Percentiles rank a stretch among this genome's conserved stretches.
Evolutionary conservation across 208 protist species (phyloP).

Genomic region (Trypanosoma theileri): DNA sequence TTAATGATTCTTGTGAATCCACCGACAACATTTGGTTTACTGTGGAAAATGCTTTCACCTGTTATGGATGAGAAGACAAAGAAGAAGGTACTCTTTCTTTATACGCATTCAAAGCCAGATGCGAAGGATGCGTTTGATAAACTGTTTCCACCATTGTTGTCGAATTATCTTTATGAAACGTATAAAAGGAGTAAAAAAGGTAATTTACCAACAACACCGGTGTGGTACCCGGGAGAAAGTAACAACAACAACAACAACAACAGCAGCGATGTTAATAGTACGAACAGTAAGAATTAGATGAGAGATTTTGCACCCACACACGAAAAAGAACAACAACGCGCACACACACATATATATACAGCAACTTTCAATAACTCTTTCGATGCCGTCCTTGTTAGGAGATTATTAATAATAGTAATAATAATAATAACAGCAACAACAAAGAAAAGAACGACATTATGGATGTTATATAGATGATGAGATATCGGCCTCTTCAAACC

Average conservation of each 20-base stretch:
- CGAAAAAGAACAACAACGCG: too few relatives aligned
- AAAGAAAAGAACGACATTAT: not conserved
- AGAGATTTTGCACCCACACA: too few relatives aligned
- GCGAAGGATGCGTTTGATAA: constrained; percentile 58
- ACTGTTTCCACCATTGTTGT: constrained; percentile 58
- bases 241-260: constrained; percentile 18
- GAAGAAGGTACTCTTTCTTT: constrained; percentile 77
- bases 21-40: constrained; percentile 68
- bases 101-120: constrained; percentile 61
- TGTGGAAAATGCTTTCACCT: constrained; percentile 73
- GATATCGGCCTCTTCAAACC: not conserved
- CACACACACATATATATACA: too few relatives aligned
- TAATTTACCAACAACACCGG: constrained; percentile 37
- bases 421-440: not conserved
- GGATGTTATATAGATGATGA: not conserved
- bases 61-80: constrained; percentile 80
- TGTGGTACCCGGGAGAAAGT: constrained; percentile 54
- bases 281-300: not conserved
- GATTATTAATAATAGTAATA: too few relatives aligned
- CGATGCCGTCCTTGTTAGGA: too few relatives aligned
- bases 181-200: constrained; percentile 73
- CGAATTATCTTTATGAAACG: constrained; percentile 63
- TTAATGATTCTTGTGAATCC: constrained; percentile 83
- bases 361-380: too few relatives aligned
- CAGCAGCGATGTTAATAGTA: not conserved